Percentiles rank a stretch among this genome's conserved stretches.
These are phyloP conservation scores for Incumbomyces lentus DNA, from an alignment of 2,329 filamentous ascomycete species.

Conservation along the genomic window DNA sequence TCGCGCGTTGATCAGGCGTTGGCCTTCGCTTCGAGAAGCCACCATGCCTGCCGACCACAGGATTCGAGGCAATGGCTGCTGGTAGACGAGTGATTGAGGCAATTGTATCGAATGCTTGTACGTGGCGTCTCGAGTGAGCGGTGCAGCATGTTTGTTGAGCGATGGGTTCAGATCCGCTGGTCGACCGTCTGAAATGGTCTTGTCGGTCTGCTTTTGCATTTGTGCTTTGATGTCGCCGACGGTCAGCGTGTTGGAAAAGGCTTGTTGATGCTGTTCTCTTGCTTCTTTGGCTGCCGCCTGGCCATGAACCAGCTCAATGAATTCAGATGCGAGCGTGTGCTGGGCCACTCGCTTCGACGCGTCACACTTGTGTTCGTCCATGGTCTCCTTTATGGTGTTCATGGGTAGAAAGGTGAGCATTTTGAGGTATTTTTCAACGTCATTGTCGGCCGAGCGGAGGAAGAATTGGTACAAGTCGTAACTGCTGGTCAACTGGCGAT, in stretches of 20 bases:
- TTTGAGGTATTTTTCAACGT: constrained; percentile 72
- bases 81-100: constrained; percentile 39
- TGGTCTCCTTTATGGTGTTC: constrained; percentile 53
- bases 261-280: constrained; percentile 44
- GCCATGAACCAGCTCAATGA: constrained; percentile 72
- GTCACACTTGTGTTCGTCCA: constrained; percentile 57
- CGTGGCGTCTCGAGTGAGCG: constrained; percentile 31
- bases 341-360: constrained; percentile 69
- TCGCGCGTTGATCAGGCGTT: constrained; percentile 38
- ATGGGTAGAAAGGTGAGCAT: constrained; percentile 83
- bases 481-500: constrained; percentile 63
- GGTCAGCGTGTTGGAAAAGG: constrained; percentile 29
- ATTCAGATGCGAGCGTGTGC: constrained; percentile 70
- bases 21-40: constrained; percentile 41
- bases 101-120: constrained; percentile 31
- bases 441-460: constrained; percentile 66
- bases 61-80: constrained; percentile 39
- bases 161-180: constrained; percentile 16
- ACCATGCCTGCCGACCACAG: constrained; percentile 44
- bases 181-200: not conserved
- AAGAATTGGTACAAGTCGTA: constrained; percentile 91
- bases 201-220: not conserved
- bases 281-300: constrained; percentile 52
- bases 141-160: constrained; percentile 30
- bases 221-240: constrained; percentile 13